These are phyloP conservation scores for Russula compacta DNA, from an alignment of 768 basidiomycete species.

Conservation along the genomic window DNA sequence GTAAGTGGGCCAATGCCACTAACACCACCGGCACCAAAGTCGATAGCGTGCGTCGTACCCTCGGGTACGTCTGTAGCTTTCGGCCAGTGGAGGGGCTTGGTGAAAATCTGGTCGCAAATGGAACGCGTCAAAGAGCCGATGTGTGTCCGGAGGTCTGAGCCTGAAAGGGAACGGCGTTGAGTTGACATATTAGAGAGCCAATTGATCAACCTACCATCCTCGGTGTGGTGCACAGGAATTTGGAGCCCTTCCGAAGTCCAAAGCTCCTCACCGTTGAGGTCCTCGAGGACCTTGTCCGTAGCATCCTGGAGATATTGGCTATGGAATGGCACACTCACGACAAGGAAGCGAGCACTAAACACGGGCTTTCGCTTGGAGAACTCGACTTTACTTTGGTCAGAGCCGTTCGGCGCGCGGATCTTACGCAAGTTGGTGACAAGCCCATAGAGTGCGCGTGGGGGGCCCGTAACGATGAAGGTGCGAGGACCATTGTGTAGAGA, in stretches of 20 bases:
- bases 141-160: constrained; percentile 70
- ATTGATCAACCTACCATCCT: constrained; percentile 58
- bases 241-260: constrained; percentile 62
- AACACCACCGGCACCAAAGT: constrained; percentile 93
- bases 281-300: constrained; percentile 66
- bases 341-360: constrained; percentile 87
- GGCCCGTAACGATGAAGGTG: constrained; percentile 89
- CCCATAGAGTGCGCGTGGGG: constrained; percentile 85
- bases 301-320: constrained; percentile 72
- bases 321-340: constrained; percentile 96
- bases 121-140: constrained; percentile 74
- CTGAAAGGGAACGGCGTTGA: constrained; percentile 31
- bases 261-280: constrained; percentile 68
- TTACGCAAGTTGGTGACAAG: constrained; percentile 87
- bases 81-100: constrained; percentile 85
- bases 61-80: constrained; percentile 86
- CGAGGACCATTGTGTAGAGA: constrained; percentile 91
- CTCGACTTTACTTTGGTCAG: constrained; percentile 90
- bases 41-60: constrained; percentile 86
- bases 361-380: constrained; percentile 93
- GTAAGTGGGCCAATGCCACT: constrained; percentile 92
- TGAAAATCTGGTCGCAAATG: constrained; percentile 91
- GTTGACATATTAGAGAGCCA: constrained; percentile 18
- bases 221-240: constrained; percentile 88
- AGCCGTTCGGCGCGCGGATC: constrained; percentile 74